Conservation (phyloP, 169 alveolate species). For the Eimeria zaria region DNA sequence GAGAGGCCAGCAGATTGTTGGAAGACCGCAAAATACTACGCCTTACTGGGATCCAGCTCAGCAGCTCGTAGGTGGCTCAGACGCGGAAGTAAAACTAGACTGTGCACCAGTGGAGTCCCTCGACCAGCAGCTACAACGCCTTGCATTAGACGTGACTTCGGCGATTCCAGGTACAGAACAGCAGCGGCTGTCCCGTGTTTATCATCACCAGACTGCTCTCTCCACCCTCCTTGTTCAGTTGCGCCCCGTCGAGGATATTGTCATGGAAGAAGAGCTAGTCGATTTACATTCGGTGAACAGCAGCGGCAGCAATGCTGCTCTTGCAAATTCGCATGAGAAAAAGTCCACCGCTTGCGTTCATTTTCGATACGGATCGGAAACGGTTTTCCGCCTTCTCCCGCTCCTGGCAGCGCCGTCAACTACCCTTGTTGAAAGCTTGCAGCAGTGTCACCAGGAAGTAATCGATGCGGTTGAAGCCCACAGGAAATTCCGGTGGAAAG, state of each 20-base stretch:
- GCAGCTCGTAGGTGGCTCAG: slow-evolving; percentile 1
- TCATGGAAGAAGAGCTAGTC: slow-evolving; percentile 20
- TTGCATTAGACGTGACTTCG: slow-evolving; percentile 34
- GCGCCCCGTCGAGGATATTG: slow-evolving; percentile 61
- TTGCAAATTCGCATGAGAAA: not conserved
- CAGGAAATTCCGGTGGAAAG: slow-evolving; percentile 5
- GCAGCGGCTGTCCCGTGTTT: not conserved
- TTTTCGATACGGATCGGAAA: slow-evolving; percentile 22
- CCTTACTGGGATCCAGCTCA: slow-evolving; percentile 34
- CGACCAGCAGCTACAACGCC: slow-evolving; percentile 53
- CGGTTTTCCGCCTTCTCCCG: slow-evolving; percentile 76
- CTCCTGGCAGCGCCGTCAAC: slow-evolving; percentile 40
- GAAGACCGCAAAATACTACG: not conserved
- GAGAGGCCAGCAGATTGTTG: not conserved
- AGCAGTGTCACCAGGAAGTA: slow-evolving; percentile 52
- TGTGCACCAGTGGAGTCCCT: not conserved
- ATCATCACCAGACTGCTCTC: slow-evolving; percentile 22
- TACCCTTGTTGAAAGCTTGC: slow-evolving; percentile 24
- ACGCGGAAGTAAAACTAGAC: not conserved
- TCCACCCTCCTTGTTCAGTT: slow-evolving; percentile 53
- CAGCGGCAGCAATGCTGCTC: not conserved
- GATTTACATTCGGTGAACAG: not conserved
- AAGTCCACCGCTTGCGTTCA: slow-evolving; percentile 46
- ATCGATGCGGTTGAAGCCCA: slow-evolving; percentile 67
- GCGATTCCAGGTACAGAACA: slow-evolving; percentile 32